Evolutionary conservation across 768 basidiomycete species (phyloP).

Genomic region (Lactifluus rugatus): DNA sequence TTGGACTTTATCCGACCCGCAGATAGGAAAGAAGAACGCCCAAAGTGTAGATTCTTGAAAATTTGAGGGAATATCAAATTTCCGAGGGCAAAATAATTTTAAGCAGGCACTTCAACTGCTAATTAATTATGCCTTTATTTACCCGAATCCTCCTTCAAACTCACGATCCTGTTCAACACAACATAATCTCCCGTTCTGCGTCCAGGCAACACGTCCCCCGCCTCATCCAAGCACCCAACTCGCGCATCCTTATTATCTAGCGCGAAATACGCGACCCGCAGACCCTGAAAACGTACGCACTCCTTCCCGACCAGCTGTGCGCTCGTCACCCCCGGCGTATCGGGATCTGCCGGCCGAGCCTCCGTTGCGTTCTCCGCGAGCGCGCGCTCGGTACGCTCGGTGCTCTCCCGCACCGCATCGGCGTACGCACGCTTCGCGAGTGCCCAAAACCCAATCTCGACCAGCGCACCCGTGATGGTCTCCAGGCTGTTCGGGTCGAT

Average conservation of each 20-base stretch:
- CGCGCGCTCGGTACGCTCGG: slow-evolving; percentile 51
- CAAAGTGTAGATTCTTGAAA: too few relatives aligned
- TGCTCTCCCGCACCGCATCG: slow-evolving; percentile 59
- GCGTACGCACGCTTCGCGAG: slow-evolving; percentile 59
- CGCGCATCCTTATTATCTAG: slow-evolving; percentile 74
- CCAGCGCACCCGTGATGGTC: slow-evolving; percentile 66
- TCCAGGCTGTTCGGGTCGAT: slow-evolving; percentile 77
- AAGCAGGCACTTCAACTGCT: too few relatives aligned
- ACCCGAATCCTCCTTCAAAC: slow-evolving; percentile 87
- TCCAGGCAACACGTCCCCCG: slow-evolving; percentile 32
- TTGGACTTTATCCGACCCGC: too few relatives aligned
- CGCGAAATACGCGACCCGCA: slow-evolving; percentile 91
- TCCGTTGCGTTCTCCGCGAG: slow-evolving; percentile 35
- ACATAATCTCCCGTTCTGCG: slow-evolving; percentile 65
- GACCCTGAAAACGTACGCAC: slow-evolving; percentile 91
- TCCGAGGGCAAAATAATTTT: too few relatives aligned
- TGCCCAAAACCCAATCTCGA: slow-evolving; percentile 85
- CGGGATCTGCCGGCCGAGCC: slow-evolving; percentile 31
- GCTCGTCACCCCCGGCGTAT: slow-evolving; percentile 62
- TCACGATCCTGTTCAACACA: slow-evolving; percentile 86
- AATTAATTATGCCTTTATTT: too few relatives aligned
- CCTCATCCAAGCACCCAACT: slow-evolving; percentile 53
- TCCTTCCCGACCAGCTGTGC: slow-evolving; percentile 84
- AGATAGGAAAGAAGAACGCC: too few relatives aligned
- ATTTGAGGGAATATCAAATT: too few relatives aligned